A percentile compares a stretch with the other conserved stretches of the same genome.
These are phyloP conservation scores for Penstemon barbatus DNA, from an alignment of 257 asterid genomes.

Conservation along the genomic window DNA sequence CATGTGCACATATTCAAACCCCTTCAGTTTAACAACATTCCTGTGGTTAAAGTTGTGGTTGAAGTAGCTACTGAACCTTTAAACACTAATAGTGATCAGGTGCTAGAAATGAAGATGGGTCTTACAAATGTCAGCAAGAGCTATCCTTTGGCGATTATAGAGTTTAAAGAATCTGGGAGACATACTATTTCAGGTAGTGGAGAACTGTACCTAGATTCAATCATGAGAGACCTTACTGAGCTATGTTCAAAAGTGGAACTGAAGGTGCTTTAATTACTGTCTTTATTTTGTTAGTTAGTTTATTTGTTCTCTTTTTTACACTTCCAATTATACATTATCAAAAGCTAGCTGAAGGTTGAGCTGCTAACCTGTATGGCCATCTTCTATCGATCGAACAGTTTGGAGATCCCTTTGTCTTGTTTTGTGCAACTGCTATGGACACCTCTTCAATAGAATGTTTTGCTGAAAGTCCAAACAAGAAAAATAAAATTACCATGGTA, in stretches of 20 bases:
- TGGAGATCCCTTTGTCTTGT: constrained; percentile 97
- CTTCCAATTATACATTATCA: neutral
- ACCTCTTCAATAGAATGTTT: constrained; percentile 96
- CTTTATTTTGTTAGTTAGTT: neutral
- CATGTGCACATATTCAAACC: constrained; percentile 76
- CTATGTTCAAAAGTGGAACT: constrained; percentile 98
- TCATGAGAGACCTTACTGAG: constrained; percentile 98
- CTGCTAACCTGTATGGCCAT: neutral
- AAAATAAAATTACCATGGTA: constrained; percentile 96
- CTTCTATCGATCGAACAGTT: constrained; percentile 48
- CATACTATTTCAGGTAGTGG: constrained; percentile 97
- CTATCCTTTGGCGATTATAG: constrained; percentile 93
- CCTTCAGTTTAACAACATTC: constrained; percentile 89
- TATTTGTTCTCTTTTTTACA: too few relatives aligned
- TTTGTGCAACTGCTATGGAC: constrained; percentile 96
- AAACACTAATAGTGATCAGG: constrained; percentile 70
- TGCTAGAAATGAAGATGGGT: constrained; percentile 98
- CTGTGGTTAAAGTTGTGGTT: constrained; percentile 84
- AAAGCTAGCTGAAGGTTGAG: neutral
- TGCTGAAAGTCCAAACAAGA: constrained; percentile 98
- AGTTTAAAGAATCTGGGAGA: constrained; percentile 96
- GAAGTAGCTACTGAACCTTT: constrained; percentile 72
- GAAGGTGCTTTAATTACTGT: constrained; percentile 46
- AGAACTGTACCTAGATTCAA: constrained; percentile 86
- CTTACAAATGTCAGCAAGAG: constrained; percentile 97